Base-by-base conservation (phyloP, 164 flowering plant genomes). In the Tetracentron sinense region DNA sequence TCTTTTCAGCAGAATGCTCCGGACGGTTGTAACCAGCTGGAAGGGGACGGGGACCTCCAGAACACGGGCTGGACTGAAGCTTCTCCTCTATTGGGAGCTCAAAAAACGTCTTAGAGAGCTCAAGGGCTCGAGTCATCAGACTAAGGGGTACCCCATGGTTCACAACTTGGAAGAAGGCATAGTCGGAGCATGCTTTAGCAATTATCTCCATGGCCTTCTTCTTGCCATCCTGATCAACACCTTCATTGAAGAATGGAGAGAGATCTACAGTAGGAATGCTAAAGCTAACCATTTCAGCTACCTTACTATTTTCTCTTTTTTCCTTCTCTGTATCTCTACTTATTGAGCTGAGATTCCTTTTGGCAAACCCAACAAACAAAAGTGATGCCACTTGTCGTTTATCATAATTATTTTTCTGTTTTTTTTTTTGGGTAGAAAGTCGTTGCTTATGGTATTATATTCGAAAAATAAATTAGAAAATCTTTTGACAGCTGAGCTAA, bases 101-200 rank as follows among this genome's bases (percentile, higher is more conserved):
- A 33, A 75, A 75, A 33, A 68, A 75, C 1, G 29, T 49, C 60
- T 63, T 62, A 5, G 69, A 65, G 15, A 72, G 71, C 58, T 75
- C 35, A n/a, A 72, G 62, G 55, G 68, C 71, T 55, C 44, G 54
- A 46, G 8, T 33, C 73, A 72, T 72, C 0, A 76, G 66, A 49
- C 42, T 29, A 22, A 49, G 56, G 0, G 79, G 71, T 23, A 75
- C 68, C 0, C 76, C 75, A 68, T 72, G 79, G 61, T 69, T 69
- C 27, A 65, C 66, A 31, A 61, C 54, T 52, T 69, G 75, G 63
- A 75, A 75, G 62, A 75, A 72, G 19, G 73, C 79, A 49, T 42
- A 72, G 19, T 65, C 66, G 6, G 68, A 28, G 28, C 73, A 72
- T 22, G 78, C 75, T 21, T 57, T 52, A 47, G 16, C 27, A 7